These are phyloP conservation scores for Suillus bovinus DNA, from an alignment of 768 basidiomycete species.

Conservation along the genomic window DNA sequence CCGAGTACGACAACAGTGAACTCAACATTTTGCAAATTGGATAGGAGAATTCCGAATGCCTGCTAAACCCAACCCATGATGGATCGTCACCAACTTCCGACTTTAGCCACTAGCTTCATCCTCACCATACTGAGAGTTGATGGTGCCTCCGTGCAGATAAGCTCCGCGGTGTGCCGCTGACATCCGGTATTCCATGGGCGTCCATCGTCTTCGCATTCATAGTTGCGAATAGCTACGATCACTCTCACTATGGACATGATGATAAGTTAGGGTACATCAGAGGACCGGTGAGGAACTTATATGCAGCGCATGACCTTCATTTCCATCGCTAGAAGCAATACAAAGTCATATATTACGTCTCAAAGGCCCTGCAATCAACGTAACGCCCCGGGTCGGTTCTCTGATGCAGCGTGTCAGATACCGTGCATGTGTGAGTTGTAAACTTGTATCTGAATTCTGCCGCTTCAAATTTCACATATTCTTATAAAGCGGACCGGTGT, in stretches of 20 bases:
- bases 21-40: constrained; percentile 14
- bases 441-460: neutral
- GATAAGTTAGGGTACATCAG: no score
- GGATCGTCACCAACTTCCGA: neutral
- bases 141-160: neutral
- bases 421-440: neutral
- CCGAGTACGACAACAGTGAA: neutral
- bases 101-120: neutral
- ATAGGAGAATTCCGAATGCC: neutral
- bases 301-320: no score
- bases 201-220: neutral
- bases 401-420: neutral
- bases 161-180: neutral
- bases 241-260: neutral
- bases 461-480: neutral
- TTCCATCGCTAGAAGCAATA: no score
- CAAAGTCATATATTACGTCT: no score
- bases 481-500: neutral
- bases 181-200: neutral
- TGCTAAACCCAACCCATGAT: neutral
- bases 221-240: neutral
- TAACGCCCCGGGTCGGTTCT: no score
- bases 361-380: no score
- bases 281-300: no score
- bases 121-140: neutral